Evolutionary conservation across 352 stramenopile species (phyloP).

Genomic region (Phytophthora sp.): DNA sequence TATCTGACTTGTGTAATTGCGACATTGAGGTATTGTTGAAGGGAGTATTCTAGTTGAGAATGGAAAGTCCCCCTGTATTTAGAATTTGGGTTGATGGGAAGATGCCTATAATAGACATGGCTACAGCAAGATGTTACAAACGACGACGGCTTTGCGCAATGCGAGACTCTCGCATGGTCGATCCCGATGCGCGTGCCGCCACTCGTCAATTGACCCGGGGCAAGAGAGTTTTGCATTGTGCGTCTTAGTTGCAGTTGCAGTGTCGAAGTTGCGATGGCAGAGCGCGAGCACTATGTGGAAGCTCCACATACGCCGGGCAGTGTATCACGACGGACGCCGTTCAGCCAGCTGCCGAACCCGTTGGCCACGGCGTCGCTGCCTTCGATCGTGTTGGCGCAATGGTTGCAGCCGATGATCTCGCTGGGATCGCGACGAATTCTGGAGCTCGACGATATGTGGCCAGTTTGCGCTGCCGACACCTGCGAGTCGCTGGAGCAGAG

Average conservation of each 20-base stretch:
- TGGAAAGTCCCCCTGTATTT: too few relatives aligned
- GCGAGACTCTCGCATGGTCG: not conserved
- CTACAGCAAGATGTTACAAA: too few relatives aligned
- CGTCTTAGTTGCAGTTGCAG: too few relatives aligned
- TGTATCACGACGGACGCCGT: not conserved
- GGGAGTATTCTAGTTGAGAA: too few relatives aligned
- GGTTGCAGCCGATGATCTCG: conserved; percentile 39
- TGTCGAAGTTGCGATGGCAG: not conserved
- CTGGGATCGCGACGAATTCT: conserved; percentile 29
- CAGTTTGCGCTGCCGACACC: conserved; percentile 25
- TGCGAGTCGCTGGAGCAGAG: conserved; percentile 19
- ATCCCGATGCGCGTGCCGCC: not conserved
- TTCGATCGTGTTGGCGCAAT: conserved; percentile 31
- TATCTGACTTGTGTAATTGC: too few relatives aligned
- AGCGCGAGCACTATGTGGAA: too few relatives aligned
- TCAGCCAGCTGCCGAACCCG: conserved; percentile 37
- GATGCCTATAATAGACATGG: too few relatives aligned
- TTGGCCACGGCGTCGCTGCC: conserved; percentile 36
- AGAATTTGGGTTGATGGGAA: too few relatives aligned
- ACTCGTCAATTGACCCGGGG: not conserved
- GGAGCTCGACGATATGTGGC: conserved; percentile 38
- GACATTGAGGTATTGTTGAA: too few relatives aligned
- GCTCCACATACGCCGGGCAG: conserved; percentile 8
- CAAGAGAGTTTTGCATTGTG: not conserved
- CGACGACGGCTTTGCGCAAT: not conserved